phyloP scores from a whole-genome alignment of 441 rosid species.

The Pelargonium exstipulatum region DNA sequence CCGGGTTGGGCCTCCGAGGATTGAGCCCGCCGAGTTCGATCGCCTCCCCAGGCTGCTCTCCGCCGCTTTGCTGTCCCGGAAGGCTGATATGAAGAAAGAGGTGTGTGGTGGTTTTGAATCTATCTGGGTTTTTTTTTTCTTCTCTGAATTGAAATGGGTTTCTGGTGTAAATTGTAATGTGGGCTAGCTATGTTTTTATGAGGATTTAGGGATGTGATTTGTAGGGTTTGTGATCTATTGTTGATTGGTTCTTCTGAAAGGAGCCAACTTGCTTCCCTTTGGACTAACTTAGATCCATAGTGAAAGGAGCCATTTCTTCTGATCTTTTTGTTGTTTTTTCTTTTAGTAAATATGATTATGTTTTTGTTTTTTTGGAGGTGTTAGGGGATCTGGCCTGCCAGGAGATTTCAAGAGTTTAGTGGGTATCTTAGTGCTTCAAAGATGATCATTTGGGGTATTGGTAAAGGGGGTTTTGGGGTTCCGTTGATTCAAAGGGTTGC shows the following conservation, averaged over 20 bases:
- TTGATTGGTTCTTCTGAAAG: not conserved
- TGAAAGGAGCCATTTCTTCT: constrained; percentile 1
- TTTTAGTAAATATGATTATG: not conserved
- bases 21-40: constrained; percentile 99
- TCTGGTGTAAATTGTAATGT: constrained; percentile 13
- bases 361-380: not conserved
- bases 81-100: constrained; percentile 65
- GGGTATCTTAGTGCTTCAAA: not conserved
- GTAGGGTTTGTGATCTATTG: not conserved
- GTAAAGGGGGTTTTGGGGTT: not conserved
- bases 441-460: not conserved
- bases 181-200: constrained; percentile 5
- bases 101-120: constrained; percentile 27
- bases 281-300: not conserved
- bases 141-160: constrained; percentile 16
- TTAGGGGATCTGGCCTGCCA: not conserved
- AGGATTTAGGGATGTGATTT: constrained; percentile 5
- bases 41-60: constrained; percentile 92
- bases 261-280: not conserved
- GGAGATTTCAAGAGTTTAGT: not conserved
- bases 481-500: not conserved
- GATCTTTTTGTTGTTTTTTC: not conserved
- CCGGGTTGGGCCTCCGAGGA: constrained; percentile 86
- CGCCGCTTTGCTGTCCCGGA: constrained; percentile 71
- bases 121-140: not conserved